A percentile compares a stretch with the other conserved stretches of the same genome.
phyloP scores from a whole-genome alignment of 2,329 filamentous ascomycete species.

The Pleomassaria siparia region DNA sequence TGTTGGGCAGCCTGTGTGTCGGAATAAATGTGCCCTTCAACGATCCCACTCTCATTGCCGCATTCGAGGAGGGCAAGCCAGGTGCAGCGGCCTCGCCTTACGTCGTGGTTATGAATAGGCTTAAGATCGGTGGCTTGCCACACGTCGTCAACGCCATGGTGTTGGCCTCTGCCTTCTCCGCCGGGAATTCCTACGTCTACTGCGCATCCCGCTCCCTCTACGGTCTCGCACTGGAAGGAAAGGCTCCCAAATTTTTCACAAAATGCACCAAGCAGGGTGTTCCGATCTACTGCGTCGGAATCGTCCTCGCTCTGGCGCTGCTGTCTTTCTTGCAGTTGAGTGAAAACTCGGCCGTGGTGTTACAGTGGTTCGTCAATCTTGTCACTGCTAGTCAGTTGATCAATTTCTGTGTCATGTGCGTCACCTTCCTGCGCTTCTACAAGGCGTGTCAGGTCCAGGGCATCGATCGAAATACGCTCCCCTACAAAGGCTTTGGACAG shows the following conservation, averaged over 20 bases:
- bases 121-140: constrained; percentile 57
- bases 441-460: constrained; percentile 70
- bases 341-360: constrained; percentile 66
- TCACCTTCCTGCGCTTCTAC: constrained; percentile 72
- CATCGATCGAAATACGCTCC: constrained; percentile 66
- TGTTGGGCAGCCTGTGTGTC: constrained; percentile 72
- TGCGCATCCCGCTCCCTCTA: constrained; percentile 57
- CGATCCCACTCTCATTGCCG: constrained; percentile 61
- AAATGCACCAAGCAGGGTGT: constrained; percentile 64
- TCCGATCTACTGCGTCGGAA: constrained; percentile 69
- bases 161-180: constrained; percentile 57
- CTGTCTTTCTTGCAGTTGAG: constrained; percentile 76
- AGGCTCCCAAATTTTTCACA: constrained; percentile 58
- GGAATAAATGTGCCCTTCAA: constrained; percentile 70
- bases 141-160: constrained; percentile 62
- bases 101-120: constrained; percentile 61
- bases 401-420: constrained; percentile 57
- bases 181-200: constrained; percentile 59
- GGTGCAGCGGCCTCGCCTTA: constrained; percentile 69
- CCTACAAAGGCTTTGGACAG: constrained; percentile 69
- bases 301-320: constrained; percentile 68
- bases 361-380: constrained; percentile 73
- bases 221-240: constrained; percentile 56
- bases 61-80: constrained; percentile 60
- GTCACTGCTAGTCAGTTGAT: constrained; percentile 68